Evolutionary conservation across 164 flowering plant species (phyloP).

Genomic region (Euptelea pleiosperma): DNA sequence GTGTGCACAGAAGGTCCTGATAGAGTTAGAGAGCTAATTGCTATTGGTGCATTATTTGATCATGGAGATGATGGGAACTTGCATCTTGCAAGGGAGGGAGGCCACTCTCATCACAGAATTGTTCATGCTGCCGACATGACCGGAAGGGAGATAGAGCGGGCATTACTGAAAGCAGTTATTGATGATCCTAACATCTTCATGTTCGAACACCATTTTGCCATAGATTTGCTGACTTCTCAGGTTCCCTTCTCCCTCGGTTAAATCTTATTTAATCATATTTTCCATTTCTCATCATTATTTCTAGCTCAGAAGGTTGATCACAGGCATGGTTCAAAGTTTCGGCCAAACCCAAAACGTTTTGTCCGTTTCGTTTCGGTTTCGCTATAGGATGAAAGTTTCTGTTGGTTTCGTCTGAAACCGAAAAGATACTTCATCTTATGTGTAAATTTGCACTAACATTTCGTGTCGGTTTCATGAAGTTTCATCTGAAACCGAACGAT

Average conservation of each 20-base stretch:
- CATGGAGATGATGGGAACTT: slow-evolving; percentile 95
- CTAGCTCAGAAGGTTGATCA: background rate
- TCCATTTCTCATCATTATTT: background rate
- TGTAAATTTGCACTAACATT: too few species aligned
- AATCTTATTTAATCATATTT: background rate
- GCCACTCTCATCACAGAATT: slow-evolving; percentile 91
- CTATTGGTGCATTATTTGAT: slow-evolving; percentile 98
- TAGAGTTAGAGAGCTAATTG: slow-evolving; percentile 83
- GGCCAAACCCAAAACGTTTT: too few species aligned
- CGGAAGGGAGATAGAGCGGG: slow-evolving; percentile 94
- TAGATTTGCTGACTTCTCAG: slow-evolving; percentile 91
- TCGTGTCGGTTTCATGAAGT: too few species aligned
- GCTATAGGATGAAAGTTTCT: too few species aligned
- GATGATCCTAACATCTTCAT: slow-evolving; percentile 70
- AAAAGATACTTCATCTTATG: too few species aligned
- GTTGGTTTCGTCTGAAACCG: too few species aligned
- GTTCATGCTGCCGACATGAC: slow-evolving; percentile 99
- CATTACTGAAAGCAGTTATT: slow-evolving; percentile 73
- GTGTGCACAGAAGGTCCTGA: slow-evolving; percentile 99
- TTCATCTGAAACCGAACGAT: too few species aligned
- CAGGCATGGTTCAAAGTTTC: too few species aligned
- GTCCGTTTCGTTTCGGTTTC: too few species aligned
- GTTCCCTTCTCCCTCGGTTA: slow-evolving; percentile 28
- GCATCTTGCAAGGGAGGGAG: slow-evolving; percentile 96
- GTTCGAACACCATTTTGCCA: slow-evolving; percentile 90